Evolutionary conservation across 2,329 filamentous ascomycete species (phyloP).

Genomic region (Fusarium sp.): DNA sequence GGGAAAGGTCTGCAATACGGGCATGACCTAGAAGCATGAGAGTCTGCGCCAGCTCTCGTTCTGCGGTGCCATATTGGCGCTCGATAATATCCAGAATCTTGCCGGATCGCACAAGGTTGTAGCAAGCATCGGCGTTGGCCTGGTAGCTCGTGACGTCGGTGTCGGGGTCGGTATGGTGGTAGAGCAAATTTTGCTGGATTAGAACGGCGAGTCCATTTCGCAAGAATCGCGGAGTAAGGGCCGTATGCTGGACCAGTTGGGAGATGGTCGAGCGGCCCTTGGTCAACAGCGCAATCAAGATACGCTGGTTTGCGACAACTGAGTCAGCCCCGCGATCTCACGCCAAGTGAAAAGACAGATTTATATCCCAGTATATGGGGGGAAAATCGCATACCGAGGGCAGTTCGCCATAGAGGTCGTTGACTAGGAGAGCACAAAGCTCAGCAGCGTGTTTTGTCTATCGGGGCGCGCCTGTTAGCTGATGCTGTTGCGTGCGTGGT

Average conservation of each 20-base stretch:
- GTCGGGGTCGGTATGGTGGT: constrained; percentile 71
- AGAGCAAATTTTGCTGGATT: constrained; percentile 86
- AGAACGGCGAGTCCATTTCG: constrained; percentile 83
- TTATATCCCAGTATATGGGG: constrained; percentile 17
- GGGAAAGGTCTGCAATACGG: constrained; percentile 72
- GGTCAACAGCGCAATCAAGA: constrained; percentile 79
- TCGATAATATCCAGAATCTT: constrained; percentile 81
- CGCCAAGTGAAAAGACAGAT: constrained; percentile 12
- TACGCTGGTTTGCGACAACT: constrained; percentile 66
- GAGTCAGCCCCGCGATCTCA: constrained; percentile 43
- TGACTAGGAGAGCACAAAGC: constrained; percentile 87
- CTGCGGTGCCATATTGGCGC: constrained; percentile 74
- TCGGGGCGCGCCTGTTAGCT: constrained; percentile 34
- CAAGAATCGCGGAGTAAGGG: constrained; percentile 75
- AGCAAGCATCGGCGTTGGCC: constrained; percentile 79
- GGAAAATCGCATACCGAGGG: constrained; percentile 73
- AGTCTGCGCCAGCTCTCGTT: constrained; percentile 75
- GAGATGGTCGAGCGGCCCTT: constrained; percentile 77
- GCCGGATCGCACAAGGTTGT: constrained; percentile 80
- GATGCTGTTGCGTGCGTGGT: constrained; percentile 26
- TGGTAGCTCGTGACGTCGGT: constrained; percentile 78
- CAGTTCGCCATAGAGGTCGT: constrained; percentile 89
- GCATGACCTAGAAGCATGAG: constrained; percentile 80
- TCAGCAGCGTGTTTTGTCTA: constrained; percentile 79
- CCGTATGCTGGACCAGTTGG: constrained; percentile 74